These are phyloP conservation scores for Wilhelminamyces savonicus DNA, from an alignment of 805 yeast genomes.

Conservation along the genomic window DNA sequence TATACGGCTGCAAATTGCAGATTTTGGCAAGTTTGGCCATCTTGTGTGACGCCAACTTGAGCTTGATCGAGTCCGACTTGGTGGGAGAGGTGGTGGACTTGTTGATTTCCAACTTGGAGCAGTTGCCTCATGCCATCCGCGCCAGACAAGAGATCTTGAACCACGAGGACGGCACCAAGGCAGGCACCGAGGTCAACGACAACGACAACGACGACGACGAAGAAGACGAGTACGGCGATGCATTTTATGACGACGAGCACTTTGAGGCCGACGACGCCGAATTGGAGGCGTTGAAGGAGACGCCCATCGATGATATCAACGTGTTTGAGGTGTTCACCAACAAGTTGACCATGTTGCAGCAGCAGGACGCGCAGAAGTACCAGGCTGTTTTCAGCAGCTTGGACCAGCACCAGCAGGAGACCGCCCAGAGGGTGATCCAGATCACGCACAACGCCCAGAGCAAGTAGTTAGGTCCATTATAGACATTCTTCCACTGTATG, in stretches of 20 bases:
- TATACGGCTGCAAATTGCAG: conserved; percentile 50
- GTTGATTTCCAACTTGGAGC: conserved; percentile 35
- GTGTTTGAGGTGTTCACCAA: conserved; percentile 62
- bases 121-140: conserved; percentile 44
- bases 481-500: too few species aligned
- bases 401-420: conserved; percentile 27
- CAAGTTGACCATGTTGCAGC: conserved; percentile 44
- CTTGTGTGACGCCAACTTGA: conserved; percentile 23
- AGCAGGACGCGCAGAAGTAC: conserved; percentile 42
- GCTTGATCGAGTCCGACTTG: conserved; percentile 23
- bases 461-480: background rate
- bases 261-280: conserved; percentile 64
- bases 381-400: conserved; percentile 38
- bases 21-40: conserved; percentile 40
- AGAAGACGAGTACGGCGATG: conserved; percentile 24
- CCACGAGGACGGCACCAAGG: conserved; percentile 29
- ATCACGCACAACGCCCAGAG: conserved; percentile 8
- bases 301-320: conserved; percentile 73
- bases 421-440: conserved; percentile 22
- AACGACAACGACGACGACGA: conserved; percentile 19
- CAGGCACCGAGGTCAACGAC: conserved; percentile 13
- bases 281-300: conserved; percentile 75
- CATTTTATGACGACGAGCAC: conserved; percentile 9
- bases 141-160: conserved; percentile 40
- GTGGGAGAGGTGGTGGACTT: conserved; percentile 33